Evolutionary conservation across 139 green algal species (phyloP).

Genomic region (Dunaliella primolecta): DNA sequence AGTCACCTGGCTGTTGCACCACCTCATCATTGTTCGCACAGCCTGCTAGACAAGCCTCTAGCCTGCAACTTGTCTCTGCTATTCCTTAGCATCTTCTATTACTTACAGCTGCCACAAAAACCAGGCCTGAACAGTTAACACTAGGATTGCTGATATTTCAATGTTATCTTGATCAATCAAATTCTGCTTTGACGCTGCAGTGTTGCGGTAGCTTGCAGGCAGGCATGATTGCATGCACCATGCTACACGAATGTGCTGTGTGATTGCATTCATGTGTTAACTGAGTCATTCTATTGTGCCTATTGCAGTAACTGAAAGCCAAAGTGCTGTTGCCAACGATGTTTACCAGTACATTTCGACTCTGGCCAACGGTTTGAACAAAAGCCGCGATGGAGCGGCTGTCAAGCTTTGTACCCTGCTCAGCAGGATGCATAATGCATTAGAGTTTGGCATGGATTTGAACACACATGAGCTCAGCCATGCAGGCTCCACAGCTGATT

Average conservation of each 20-base stretch:
- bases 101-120: background rate
- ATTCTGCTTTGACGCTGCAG: too few species aligned
- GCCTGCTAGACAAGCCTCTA: background rate
- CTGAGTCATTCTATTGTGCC: too few species aligned
- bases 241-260: too few species aligned
- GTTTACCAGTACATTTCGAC: too few species aligned
- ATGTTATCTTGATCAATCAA: background rate
- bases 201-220: too few species aligned
- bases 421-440: background rate
- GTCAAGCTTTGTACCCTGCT: background rate
- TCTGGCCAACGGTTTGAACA: too few species aligned
- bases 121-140: background rate
- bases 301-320: too few species aligned
- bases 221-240: too few species aligned
- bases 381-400: background rate
- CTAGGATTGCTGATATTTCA: background rate
- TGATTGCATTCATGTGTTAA: too few species aligned
- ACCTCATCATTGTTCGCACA: background rate
- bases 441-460: background rate
- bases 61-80: background rate
- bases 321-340: too few species aligned
- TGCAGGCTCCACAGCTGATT: too few species aligned
- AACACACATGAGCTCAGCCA: background rate
- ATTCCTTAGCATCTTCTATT: background rate
- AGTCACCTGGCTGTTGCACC: background rate